These are phyloP conservation scores for Epichloe hybrida DNA, from an alignment of 2,329 filamentous ascomycete species.

Conservation along the genomic window DNA sequence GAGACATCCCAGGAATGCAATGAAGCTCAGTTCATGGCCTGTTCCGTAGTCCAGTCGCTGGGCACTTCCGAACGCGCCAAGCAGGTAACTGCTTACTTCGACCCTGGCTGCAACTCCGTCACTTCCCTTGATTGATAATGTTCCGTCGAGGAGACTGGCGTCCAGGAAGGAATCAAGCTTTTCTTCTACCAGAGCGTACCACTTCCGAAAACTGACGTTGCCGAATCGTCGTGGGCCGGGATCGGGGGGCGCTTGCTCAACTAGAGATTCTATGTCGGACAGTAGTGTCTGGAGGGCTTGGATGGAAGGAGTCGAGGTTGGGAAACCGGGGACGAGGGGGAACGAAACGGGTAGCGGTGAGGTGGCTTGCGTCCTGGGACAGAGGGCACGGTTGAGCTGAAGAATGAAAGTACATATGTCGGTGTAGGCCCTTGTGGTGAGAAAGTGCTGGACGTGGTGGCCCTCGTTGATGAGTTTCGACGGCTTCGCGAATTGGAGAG, in stretches of 20 bases:
- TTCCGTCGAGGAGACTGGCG: conserved; percentile 16
- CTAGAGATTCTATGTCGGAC: conserved; percentile 46
- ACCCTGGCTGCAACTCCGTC: conserved; percentile 35
- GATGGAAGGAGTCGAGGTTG: conserved; percentile 38
- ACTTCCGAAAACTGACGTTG: conserved; percentile 78
- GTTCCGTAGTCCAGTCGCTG: conserved; percentile 92
- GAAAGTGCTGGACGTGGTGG: conserved; percentile 67
- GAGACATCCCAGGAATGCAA: conserved; percentile 77
- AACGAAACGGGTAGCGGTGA: conserved; percentile 25
- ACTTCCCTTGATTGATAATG: conserved; percentile 10
- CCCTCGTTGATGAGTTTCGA: conserved; percentile 75
- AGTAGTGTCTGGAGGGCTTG: conserved; percentile 54
- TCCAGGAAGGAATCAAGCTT: conserved; percentile 29
- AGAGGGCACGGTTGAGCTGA: conserved; percentile 79
- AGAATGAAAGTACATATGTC: conserved; percentile 80
- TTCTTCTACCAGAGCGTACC: conserved; percentile 58
- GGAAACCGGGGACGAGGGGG: conserved; percentile 24
- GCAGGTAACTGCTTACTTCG: conserved; percentile 66
- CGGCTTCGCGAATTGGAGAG: conserved; percentile 48
- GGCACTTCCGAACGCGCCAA: conserved; percentile 76
- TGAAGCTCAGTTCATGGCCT: conserved; percentile 86
- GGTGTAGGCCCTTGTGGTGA: conserved; percentile 67
- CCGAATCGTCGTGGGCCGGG: conserved; percentile 80
- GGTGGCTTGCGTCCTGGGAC: conserved; percentile 46
- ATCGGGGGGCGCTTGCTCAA: conserved; percentile 69